Evolutionary conservation across 2,329 filamentous ascomycete species (phyloP), one percentile per base, ranked within the genome.

Genomic region (Zalaria obscura): DNA sequence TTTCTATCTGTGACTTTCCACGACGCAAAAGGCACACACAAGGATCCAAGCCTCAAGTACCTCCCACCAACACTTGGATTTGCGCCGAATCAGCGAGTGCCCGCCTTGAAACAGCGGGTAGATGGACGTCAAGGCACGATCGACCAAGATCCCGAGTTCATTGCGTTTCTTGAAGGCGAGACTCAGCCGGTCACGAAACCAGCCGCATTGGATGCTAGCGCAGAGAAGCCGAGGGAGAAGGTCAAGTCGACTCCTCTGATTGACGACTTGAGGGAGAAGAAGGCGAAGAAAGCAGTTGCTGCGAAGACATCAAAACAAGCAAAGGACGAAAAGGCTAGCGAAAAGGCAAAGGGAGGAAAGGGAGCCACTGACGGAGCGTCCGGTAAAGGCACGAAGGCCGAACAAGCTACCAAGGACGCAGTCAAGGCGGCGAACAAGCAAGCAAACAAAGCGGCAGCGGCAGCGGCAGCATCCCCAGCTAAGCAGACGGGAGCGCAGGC

Each of bases 101-200:
- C 89, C 1, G 76, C 75, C 45, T 75, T 71, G 31, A 85, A 84
- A 58, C 75, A 76, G 39, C 78, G 86, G 29, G 75, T 77, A 41
- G 91, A 98, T 66, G 77, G 78, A 40, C 79, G 88, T 9, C 85
- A 94, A 58, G 91, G 89, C 40, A 94, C 87, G 3, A 96, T 98
- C 50, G 91, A 98, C 53, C 87, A 94, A 57, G 91, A 98, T 55
- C 78, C 85, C 0, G 91, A 96, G 52, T 98, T 95, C 53, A 93
- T 95, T 67, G 78, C 80, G 26, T 98, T 96, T 58, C 72, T 98
- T 5, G 83, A 93, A 58, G 82, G 76, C 41, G 72, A 96, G 37
- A 93, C 88, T 1, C 86, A 93, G 50, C 76, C 74, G 2, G 69
- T 76, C 45, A 61, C 64, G n/a, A 79, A 74, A 53, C 61, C 74